Percentiles rank a stretch among this genome's conserved stretches.
These are phyloP conservation scores for Boletus sp. DNA, from an alignment of 768 basidiomycete species.

Conservation along the genomic window DNA sequence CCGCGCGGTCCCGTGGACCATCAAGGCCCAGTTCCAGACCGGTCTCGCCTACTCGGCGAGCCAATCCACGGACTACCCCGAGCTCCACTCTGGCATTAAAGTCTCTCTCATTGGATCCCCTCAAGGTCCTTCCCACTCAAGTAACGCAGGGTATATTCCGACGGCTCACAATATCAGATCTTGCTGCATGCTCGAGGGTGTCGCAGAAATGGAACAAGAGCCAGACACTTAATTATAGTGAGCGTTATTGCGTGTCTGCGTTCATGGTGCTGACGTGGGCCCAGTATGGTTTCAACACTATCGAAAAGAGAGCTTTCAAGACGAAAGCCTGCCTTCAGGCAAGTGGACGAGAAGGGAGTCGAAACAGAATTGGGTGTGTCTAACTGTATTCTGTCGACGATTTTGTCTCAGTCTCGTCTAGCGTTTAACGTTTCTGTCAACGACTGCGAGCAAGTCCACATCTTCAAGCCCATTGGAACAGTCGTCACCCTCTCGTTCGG, in stretches of 20 bases:
- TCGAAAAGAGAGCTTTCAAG: slow-evolving; percentile 83
- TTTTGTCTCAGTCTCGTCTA: slow-evolving; percentile 26
- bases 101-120: slow-evolving; percentile 48
- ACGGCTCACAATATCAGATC: slow-evolving; percentile 56
- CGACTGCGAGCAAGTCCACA: slow-evolving; percentile 40
- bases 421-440: slow-evolving; percentile 50
- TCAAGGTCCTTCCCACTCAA: slow-evolving; percentile 76
- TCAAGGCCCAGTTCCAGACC: slow-evolving; percentile 47
- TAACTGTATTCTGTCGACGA: slow-evolving; percentile 5
- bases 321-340: slow-evolving; percentile 70
- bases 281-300: slow-evolving; percentile 95
- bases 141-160: slow-evolving; percentile 77
- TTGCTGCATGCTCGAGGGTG: slow-evolving; percentile 77
- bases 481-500: slow-evolving; percentile 50
- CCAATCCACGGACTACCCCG: slow-evolving; percentile 21
- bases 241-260: slow-evolving; percentile 11
- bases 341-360: slow-evolving; percentile 94
- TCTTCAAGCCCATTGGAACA: slow-evolving; percentile 46
- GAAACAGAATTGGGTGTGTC: slow-evolving; percentile 83
- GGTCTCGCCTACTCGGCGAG: slow-evolving; percentile 35
- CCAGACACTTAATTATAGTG: slow-evolving; percentile 90
- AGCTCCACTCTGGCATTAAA: slow-evolving; percentile 27
- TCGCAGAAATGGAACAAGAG: slow-evolving; percentile 86
- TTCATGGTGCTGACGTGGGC: slow-evolving; percentile 2
- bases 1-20: slow-evolving; percentile 58